Conservation (phyloP, 176 grass and related monocot species). For the Oryza rufipogon region DNA sequence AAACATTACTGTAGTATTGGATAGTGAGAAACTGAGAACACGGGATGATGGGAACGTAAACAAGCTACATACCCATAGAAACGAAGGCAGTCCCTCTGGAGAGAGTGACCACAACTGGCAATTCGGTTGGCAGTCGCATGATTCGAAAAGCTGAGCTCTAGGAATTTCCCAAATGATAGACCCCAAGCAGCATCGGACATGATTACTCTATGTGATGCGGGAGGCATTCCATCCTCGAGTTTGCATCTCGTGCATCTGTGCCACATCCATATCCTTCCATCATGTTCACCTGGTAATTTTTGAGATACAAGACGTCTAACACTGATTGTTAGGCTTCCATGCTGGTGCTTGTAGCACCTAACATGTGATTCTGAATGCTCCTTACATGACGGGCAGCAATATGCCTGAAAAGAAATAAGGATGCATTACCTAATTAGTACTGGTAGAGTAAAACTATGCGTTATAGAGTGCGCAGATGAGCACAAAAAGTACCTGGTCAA, state of each 20-base stretch:
- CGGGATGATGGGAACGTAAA: slow-evolving; percentile 11
- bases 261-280: slow-evolving; percentile 99
- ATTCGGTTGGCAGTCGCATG: slow-evolving; percentile 85
- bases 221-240: slow-evolving; percentile 76
- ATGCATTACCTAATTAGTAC: background rate
- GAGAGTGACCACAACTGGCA: slow-evolving; percentile 86
- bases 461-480: slow-evolving; percentile 2
- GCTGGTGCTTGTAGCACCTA: slow-evolving; percentile 83
- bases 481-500: slow-evolving; percentile 72
- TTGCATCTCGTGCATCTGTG: slow-evolving; percentile 85
- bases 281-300: slow-evolving; percentile 73
- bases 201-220: slow-evolving; percentile 66
- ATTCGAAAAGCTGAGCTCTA: slow-evolving; percentile 95
- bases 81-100: slow-evolving; percentile 82
- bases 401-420: slow-evolving; percentile 57
- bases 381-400: slow-evolving; percentile 72
- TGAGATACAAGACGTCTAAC: slow-evolving; percentile 60
- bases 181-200: slow-evolving; percentile 95
- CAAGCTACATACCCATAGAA: slow-evolving; percentile 76
- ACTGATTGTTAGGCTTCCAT: slow-evolving; percentile 77
- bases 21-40: background rate
- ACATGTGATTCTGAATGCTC: slow-evolving; percentile 79
- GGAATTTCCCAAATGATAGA: slow-evolving; percentile 94
- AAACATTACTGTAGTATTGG: slow-evolving; percentile 15
- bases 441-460: background rate